These are phyloP conservation scores for Blastobotrys elegans DNA, from an alignment of 1,139 yeast genomes.

Conservation along the genomic window DNA sequence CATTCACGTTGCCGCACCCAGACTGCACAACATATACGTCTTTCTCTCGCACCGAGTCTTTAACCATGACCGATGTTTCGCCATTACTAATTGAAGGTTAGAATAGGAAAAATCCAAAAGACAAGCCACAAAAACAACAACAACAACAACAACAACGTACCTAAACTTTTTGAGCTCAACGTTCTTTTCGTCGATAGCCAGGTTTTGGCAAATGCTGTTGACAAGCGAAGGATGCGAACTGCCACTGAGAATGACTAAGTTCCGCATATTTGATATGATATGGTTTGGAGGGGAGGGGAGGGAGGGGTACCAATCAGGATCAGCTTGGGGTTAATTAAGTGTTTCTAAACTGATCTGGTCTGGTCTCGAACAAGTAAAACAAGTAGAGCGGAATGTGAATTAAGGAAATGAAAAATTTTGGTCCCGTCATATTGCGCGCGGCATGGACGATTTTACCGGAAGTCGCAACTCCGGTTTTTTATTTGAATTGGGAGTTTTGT, in stretches of 20 bases:
- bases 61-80: conserved; percentile 80
- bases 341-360: no score
- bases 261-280: conserved; percentile 69
- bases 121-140: background rate
- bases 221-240: conserved; percentile 67
- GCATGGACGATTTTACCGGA: no score
- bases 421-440: no score
- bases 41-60: conserved; percentile 85
- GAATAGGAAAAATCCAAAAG: background rate
- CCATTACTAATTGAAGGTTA: conserved; percentile 48
- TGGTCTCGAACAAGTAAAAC: no score
- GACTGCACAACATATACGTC: conserved; percentile 83
- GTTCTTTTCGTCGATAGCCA: conserved; percentile 57
- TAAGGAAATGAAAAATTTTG: no score
- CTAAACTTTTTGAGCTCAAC: conserved; percentile 53
- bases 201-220: conserved; percentile 54
- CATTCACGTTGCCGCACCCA: conserved; percentile 89
- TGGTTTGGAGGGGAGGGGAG: no score
- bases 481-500: no score
- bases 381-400: no score
- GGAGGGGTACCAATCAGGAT: no score
- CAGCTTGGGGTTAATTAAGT: no score
- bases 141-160: no score
- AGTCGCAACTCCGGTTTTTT: no score
- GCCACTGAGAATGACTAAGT: conserved; percentile 72